Evolutionary conservation across 805 yeast species (phyloP).

Genomic region (Tetrapisispora taiwanensis): DNA sequence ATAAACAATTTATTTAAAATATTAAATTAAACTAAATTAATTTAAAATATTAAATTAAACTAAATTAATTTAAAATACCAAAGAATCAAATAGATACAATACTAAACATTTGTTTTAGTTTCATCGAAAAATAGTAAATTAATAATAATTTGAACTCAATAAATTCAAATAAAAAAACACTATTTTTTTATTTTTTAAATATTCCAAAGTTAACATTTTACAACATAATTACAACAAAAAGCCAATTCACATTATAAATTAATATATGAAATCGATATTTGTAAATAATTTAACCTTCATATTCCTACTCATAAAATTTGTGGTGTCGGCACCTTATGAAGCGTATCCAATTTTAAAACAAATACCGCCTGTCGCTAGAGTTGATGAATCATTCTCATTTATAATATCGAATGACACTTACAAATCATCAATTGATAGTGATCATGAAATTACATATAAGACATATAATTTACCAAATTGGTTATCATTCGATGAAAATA

Average conservation of each 20-base stretch:
- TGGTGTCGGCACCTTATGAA: conserved; percentile 26
- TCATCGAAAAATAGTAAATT: too few relatives aligned
- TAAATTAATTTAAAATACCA: too few relatives aligned
- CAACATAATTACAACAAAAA: too few relatives aligned
- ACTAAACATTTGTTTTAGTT: too few relatives aligned
- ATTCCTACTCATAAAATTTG: neutral
- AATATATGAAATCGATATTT: neutral
- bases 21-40: too few relatives aligned
- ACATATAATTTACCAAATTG: conserved; percentile 60
- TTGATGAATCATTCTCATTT: conserved; percentile 50
- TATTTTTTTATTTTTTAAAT: too few relatives aligned
- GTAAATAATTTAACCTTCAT: neutral
- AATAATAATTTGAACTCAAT: too few relatives aligned
- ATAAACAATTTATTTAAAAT: too few relatives aligned
- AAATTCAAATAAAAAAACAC: too few relatives aligned
- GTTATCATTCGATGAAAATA: conserved; percentile 57
- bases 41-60: too few relatives aligned
- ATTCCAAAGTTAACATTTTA: too few relatives aligned
- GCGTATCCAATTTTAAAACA: conserved; percentile 44
- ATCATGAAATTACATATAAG: conserved; percentile 39
- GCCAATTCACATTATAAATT: neutral
- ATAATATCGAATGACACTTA: conserved; percentile 65
- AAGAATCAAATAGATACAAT: too few relatives aligned
- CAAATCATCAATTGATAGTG: conserved; percentile 33
- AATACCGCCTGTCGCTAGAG: conserved; percentile 79